Conservation (phyloP, 2,329 filamentous ascomycete genomes). For the Escovopsis sp. region DNA sequence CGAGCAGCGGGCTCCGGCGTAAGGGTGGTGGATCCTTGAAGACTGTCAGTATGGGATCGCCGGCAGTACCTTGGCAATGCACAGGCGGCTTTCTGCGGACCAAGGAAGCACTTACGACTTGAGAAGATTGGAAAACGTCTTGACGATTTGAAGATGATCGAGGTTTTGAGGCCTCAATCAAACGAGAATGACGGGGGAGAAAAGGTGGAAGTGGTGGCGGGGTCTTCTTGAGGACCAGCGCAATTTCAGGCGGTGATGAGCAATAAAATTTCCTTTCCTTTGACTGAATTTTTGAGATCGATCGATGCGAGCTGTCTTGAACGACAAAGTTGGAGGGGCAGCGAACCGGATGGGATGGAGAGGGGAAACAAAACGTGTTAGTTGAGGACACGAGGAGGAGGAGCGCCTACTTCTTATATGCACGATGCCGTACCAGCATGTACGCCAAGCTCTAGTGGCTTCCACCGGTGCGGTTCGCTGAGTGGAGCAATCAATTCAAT, state of each 20-base stretch:
- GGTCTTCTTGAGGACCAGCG: background rate
- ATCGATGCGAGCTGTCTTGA: background rate
- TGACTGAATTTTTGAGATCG: background rate
- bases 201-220: background rate
- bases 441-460: too few relatives aligned
- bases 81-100: too few relatives aligned
- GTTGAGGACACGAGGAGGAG: too few relatives aligned
- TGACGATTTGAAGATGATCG: constrained; percentile 55
- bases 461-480: too few relatives aligned
- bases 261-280: background rate
- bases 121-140: constrained; percentile 96
- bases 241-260: background rate
- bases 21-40: constrained; percentile 77
- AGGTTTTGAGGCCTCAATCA: constrained; percentile 35
- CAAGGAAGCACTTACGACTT: constrained; percentile 62
- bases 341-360: too few relatives aligned
- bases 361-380: too few relatives aligned
- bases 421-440: too few relatives aligned
- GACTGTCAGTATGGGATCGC: constrained; percentile 11
- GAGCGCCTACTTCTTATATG: too few relatives aligned
- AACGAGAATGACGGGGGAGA: constrained; percentile 3
- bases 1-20: constrained; percentile 91
- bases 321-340: too few relatives aligned
- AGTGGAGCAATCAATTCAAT: too few relatives aligned
- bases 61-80: background rate